Evolutionary conservation across 1,139 yeast genomes (phyloP), one percentile per base, ranked within the genome.

Genomic region (Kodamaea suecica): DNA sequence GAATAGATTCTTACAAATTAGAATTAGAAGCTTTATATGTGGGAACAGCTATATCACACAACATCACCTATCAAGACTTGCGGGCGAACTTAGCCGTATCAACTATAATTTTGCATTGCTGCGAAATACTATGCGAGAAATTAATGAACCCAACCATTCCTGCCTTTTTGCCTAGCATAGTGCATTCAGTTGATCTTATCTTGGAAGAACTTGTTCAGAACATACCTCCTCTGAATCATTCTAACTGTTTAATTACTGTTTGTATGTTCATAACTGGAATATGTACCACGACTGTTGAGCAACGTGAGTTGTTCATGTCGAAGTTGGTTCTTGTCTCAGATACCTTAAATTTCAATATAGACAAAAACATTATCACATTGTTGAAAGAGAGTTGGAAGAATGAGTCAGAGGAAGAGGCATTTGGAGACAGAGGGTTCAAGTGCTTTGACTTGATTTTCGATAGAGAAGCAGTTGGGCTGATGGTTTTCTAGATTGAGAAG

Each of bases 211-310:
- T 52, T 31, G 28, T 27, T 11, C 17, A 24, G 2, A 23, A 35
- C n/a, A 30, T 53, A 3, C 43, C 53, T 2, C 33, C 31, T 5
- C 35, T 39, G 11, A 48, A 48, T 27, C 51, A 47, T 27, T 48
- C 55, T 2, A 37, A 42, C 19, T 50, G 55, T 27, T 38, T 50
- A 15, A 35, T 44, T 5, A 35, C 51, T 4, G 34, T 48, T 34
- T 45, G 65, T 9, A 39, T 63, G 12, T 54, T 59, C 29, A 42
- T 61, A 10, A 47, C 54, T 2, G 66, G 66, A 2, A 50, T 57
- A 28, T 52, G 60, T 4, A 40, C 63, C 1, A 42, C 41, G 7
- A 42, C 46, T 4, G 29, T 45, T 20, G 27, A 25, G 3, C 57
- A 59, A 30, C 43, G 56, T 17, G 52, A 46, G 14, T 42, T 44